These are phyloP conservation scores for Sugiyamaella valdiviana DNA, from an alignment of 805 yeast species.

Conservation along the genomic window DNA sequence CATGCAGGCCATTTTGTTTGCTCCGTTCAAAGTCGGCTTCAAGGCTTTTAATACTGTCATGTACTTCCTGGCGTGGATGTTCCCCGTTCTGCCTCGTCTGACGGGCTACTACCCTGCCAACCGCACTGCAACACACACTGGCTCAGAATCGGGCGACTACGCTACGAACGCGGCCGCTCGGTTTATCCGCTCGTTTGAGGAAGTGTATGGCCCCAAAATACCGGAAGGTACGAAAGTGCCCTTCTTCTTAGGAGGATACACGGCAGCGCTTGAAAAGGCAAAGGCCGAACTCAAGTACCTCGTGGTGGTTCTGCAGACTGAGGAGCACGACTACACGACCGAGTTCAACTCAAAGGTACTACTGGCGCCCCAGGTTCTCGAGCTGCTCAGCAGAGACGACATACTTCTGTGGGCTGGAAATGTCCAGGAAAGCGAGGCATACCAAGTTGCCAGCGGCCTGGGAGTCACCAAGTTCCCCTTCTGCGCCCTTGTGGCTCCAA, in stretches of 20 bases:
- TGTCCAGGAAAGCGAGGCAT: slow-evolving; percentile 72
- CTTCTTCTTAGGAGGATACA: slow-evolving; percentile 72
- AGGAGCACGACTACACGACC: slow-evolving; percentile 57
- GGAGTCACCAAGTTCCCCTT: slow-evolving; percentile 75
- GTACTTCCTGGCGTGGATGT: slow-evolving; percentile 27
- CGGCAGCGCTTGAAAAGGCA: slow-evolving; percentile 67
- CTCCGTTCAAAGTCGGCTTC: slow-evolving; percentile 33
- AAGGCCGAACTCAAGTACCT: slow-evolving; percentile 67
- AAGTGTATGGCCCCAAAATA: slow-evolving; percentile 29
- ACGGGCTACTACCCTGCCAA: slow-evolving; percentile 35
- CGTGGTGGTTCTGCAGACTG: slow-evolving; percentile 65
- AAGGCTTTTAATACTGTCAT: slow-evolving; percentile 27
- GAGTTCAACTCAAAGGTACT: slow-evolving; percentile 50
- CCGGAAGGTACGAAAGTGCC: slow-evolving; percentile 1
- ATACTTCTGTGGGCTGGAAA: slow-evolving; percentile 84
- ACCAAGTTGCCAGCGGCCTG: slow-evolving; percentile 71
- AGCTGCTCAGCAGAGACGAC: slow-evolving; percentile 44
- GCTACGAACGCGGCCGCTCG: slow-evolving; percentile 50
- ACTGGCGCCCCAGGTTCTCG: slow-evolving; percentile 40
- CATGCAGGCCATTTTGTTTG: slow-evolving; percentile 29
- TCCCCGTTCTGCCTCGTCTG: slow-evolving; percentile 36
- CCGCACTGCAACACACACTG: slow-evolving; percentile 33
- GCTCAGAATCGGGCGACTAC: slow-evolving; percentile 36
- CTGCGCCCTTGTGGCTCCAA: slow-evolving; percentile 62
- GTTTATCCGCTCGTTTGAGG: slow-evolving; percentile 49